These are phyloP conservation scores for Zizania palustris DNA, from an alignment of 202 grass and related monocot species.

Conservation along the genomic window DNA sequence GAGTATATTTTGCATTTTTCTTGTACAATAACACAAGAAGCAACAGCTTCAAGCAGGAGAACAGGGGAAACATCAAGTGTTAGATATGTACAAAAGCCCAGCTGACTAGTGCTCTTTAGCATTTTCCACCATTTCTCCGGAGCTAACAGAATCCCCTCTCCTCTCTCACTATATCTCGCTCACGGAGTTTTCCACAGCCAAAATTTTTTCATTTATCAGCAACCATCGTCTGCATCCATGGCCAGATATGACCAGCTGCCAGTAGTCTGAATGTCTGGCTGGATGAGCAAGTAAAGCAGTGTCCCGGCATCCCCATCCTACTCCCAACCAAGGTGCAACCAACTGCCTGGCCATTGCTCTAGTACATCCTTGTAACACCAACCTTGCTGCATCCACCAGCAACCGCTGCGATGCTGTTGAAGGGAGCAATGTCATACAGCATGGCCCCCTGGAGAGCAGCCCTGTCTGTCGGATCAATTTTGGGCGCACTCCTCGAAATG, in stretches of 20 bases:
- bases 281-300: neutral
- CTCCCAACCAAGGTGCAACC: neutral
- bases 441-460: constrained; percentile 36
- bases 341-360: constrained; percentile 22
- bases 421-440: constrained; percentile 54
- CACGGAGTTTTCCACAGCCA: constrained; percentile 14
- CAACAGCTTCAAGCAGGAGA: constrained; percentile 3
- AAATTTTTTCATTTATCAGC: neutral
- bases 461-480: constrained; percentile 34
- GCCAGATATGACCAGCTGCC: neutral
- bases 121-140: neutral
- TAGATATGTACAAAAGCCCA: constrained; percentile 41
- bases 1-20: neutral
- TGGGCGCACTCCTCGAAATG: constrained; percentile 46
- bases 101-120: neutral
- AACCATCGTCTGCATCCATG: neutral
- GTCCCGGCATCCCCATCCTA: neutral
- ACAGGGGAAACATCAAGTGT: constrained; percentile 25
- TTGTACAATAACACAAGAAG: neutral
- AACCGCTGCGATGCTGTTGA: constrained; percentile 45
- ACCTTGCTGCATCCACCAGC: constrained; percentile 61
- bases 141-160: neutral
- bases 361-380: constrained; percentile 66
- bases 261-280: constrained; percentile 4
- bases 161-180: neutral